Base-by-base conservation (phyloP, 164 flowering plant species). In the Magnolia sinica region DNA sequence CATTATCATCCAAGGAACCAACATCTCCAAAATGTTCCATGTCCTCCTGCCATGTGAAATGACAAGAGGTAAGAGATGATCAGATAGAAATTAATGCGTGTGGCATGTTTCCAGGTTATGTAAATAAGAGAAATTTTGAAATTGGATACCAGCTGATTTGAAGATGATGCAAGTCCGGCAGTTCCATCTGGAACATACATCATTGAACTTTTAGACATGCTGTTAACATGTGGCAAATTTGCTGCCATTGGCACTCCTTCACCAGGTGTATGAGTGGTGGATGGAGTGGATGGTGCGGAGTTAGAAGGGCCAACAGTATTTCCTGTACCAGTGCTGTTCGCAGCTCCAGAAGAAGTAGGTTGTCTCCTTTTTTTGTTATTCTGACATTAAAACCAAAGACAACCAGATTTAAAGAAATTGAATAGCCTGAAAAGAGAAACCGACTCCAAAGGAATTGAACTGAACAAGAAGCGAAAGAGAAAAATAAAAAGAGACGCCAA, bases 291-390 rank as follows among this genome's bases (percentile, higher is more conserved):
- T 64, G 92, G 88, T 50, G 91, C 94, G n/a, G 98, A 91, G 76
- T 80, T 88, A 23, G 95, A 90, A 79, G 91, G 94, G 61, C 96
- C 91, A 29, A 83, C 85, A 24, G 96, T 91, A 79, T 87, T 93
- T 82, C 92, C 95, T 4, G 93, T 92, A 45, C 96, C 95, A 64
- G 92, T 89, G 79, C 95, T 93, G 71, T 89, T 90, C 74, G 96
- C 93, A 79, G 93, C 77, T 74, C 98, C 95, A 80, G 96, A 91
- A 73, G 92, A 87, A 74, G 93, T 81, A 55, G 86, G 87, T 19
- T 86, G 91, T 79, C 85, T 91, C 78, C 92, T 89, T 83, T 91
- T 93, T 77, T 89, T 84, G 82, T 84, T 90, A 76, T 84, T 86
- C 94, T 92, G 83, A 74, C 50, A 76, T 74, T 75, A 7, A 77